Conservation (phyloP, 495 filamentous ascomycete species). For the Filosporella fistucella region DNA sequence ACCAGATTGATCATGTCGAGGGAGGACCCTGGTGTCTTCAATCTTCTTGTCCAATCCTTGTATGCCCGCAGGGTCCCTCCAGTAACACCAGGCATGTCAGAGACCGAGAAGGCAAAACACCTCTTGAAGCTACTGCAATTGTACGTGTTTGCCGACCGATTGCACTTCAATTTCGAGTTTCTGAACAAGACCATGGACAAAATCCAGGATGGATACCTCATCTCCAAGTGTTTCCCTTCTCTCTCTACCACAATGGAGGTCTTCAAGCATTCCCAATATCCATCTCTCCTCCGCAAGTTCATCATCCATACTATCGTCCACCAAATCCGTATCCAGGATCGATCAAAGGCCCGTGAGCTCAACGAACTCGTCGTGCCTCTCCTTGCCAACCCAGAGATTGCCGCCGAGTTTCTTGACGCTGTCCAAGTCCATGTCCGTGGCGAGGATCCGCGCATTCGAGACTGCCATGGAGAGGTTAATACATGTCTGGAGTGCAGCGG, state of each 20-base stretch:
- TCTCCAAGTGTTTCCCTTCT: slow-evolving; percentile 2
- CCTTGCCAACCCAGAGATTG: no score
- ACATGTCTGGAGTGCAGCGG: background rate
- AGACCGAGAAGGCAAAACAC: background rate
- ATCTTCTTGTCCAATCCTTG: slow-evolving; percentile 9
- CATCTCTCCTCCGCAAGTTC: no score
- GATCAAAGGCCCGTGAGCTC: no score
- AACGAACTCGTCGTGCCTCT: no score
- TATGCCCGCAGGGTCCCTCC: slow-evolving; percentile 6
- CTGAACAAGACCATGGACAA: slow-evolving; percentile 15
- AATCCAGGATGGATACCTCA: slow-evolving; percentile 14
- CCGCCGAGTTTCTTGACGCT: background rate
- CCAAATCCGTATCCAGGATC: no score
- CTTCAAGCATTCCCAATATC: no score
- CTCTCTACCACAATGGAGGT: no score
- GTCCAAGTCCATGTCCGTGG: background rate
- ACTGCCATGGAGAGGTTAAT: background rate
- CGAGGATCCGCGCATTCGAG: background rate
- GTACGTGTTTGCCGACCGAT: slow-evolving; percentile 6
- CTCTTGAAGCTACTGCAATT: slow-evolving; percentile 11
- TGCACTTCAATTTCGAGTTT: background rate
- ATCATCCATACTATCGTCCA: no score
- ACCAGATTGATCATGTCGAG: background rate
- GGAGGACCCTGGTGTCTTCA: slow-evolving; percentile 6
- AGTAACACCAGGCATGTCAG: background rate